Base-by-base conservation (phyloP, 495 filamentous ascomycete species). In the Penicillium maclennaniae region DNA sequence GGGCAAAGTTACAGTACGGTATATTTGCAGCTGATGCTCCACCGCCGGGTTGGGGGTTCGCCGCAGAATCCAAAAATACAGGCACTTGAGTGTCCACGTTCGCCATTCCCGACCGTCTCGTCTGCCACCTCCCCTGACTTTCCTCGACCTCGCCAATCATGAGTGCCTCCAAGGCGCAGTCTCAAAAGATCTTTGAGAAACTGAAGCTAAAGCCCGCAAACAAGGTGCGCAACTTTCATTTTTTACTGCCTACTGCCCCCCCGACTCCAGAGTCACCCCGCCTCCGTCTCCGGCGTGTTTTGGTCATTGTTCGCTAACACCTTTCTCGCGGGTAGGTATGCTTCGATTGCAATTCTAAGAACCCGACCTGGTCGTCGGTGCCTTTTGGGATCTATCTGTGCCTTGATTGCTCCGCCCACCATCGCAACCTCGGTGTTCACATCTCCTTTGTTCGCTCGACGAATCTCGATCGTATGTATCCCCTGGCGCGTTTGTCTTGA, bases 391-490 rank as follows among this genome's bases (percentile, higher is more conserved):
- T 98, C 69, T 98, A 97, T 74, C 83, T 98, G 39, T 98, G 93
- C 65, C 86, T 98, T 54, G 95, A 97, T 72, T 98, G 93, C 75
- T 96, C 91, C 27, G 83, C 89, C 48, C 84, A 95, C 68, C 90
- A 95, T 70, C 89, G 90, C 59, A 93, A 93, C 66, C 81, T 95
- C 62, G 90, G 90, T 65, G 89, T 92, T 40, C 90, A 95, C 69
- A 92, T 98, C 71, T 97, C 92, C 65, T 97, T 97, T 82, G 95
- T 98, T 59, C 86, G 93, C 58, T 96, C 91, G 50, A 97, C 93
- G 49, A 96, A 95, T 68, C 88, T 98, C 66, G 93, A 98, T 71
- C 89, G 93, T 98, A 89, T 64, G 92, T 72, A 49, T 21, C n/a
- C 17, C 43, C 49, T 15, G 28, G 25, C 19, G 31, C 12, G 12